Evolutionary conservation across 768 basidiomycete genomes (phyloP), one percentile per base, ranked within the genome.

Genomic region (Leccinum arenicola): DNA sequence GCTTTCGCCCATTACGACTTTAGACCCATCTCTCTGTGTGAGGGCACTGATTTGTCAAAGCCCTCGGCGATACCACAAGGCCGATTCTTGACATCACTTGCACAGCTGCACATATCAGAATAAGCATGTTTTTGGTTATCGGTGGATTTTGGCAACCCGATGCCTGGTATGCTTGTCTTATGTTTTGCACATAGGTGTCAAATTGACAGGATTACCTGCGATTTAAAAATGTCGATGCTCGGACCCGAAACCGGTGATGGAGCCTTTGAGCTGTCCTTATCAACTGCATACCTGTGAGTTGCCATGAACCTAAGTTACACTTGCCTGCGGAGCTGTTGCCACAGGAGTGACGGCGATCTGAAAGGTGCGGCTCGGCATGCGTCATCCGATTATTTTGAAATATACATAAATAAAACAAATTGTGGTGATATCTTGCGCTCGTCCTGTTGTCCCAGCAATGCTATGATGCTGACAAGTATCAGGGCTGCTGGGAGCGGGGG

Each of bases 11-110:
- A n/a, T 47, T 60, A 51, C 27, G 53, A 21, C 27, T 53, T 52
- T 11, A 19, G 43, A 19, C 43, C 19, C 6, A 19, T 19, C 36
- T 40, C 40, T 45, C 57, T 54, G 60, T 52, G 59, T 59, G 57
- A 58, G 53, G 50, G n/a, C 3, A n/a, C 50, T 11, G 29, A 55
- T 54, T 45, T 58, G 49, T 61, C 29, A 38, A 40, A 50, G 23
- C 23, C 60, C 64, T 61, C 62, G 69, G 69, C 14, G 63, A 63
- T 66, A 55, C 50, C 58, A 55, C 21, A 35, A 52, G 33, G n/a
- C 43, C 35, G 6, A 40, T 27, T 43, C 45, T 33, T 10, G 29
- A 55, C 47, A 40, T 53, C 9, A 40, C 35, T 36, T 31, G 19
- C 43, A 12, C 51, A n/a, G 21, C 36, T 31, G 33, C 51, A 47